Base-by-base conservation (phyloP, 73 alveolate species). In the Blepharisma japonicum region DNA sequence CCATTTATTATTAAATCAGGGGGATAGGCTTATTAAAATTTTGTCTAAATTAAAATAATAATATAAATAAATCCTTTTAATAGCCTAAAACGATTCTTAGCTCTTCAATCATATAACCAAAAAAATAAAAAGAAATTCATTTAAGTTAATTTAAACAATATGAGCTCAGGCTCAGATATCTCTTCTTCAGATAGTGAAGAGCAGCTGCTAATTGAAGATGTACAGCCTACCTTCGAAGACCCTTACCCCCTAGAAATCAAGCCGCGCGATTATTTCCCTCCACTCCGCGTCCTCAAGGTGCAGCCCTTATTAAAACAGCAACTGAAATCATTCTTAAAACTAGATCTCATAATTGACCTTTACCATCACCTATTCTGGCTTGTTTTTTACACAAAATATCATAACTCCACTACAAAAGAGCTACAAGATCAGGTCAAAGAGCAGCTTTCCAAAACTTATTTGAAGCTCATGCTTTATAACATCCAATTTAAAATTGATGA, bases 161-260 rank as follows among this genome's bases (percentile, higher is more conserved):
- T 32, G 42, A 32, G 42, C 3, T 32, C 42, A 3, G 74, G 23
- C 74, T 61, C 74, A 8, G 74, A 61, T 3, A 14, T 61, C 46
- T 61, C 74, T 25, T 61, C 74, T 25, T 61, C 74, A 61, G 74
- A 61, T 8, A 61, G 74, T 25, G 74, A 61, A 61, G 74, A 61
- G 23, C 14, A 61, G 23, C 14, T 61, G 4, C 23, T 20, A 8
- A 61, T 61, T 25, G 74, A 61, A n/a, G 23, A 61, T 25, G 47
- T 61, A 5, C 14, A 61, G n/a, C 74, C 74, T 20, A 18, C 74
- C 47, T 39, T 25, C 0, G 74, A 61, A n/a, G 5, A 5, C 47
- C 46, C 23, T 18, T 61, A 14, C 74, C 74, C 74, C 4, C 47
- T 61, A 61, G 74, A 61, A 11, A n/a, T 61, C 23, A 14, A 61